Conservation (phyloP, 1,139 yeast species). For the Yamadazyma triangularis region DNA sequence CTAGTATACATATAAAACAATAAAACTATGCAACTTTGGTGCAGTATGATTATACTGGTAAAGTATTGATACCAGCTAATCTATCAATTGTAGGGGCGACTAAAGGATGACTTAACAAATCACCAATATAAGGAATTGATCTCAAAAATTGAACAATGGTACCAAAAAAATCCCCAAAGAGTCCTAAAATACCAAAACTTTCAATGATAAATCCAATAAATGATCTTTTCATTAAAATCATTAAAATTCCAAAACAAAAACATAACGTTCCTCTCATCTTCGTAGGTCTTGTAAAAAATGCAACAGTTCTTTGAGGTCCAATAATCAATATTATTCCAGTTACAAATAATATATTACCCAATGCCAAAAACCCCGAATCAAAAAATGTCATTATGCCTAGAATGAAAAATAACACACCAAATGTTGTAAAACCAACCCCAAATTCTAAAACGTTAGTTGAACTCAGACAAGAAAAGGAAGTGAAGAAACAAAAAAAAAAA, state of each 20-base stretch:
- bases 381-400: conserved; percentile 83
- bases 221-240: conserved; percentile 73
- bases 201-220: conserved; percentile 84
- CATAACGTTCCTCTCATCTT: conserved; percentile 84
- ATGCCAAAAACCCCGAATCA: conserved; percentile 83
- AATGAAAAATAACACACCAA: conserved; percentile 73
- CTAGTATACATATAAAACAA: no score
- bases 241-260: conserved; percentile 66
- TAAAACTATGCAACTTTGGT: no score
- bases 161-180: conserved; percentile 90
- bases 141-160: conserved; percentile 86
- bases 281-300: conserved; percentile 82
- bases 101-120: conserved; percentile 72
- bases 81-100: conserved; percentile 69
- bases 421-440: conserved; percentile 92
- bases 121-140: conserved; percentile 86
- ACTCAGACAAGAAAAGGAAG: no score
- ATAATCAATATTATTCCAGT: conserved; percentile 81
- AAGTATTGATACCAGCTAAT: conserved; percentile 42
- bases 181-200: conserved; percentile 78
- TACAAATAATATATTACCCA: conserved; percentile 81
- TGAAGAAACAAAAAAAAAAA: no score
- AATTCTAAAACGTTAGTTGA: conserved; percentile 51
- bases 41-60: conserved; percentile 34
- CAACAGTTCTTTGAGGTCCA: conserved; percentile 79